Base-by-base conservation (phyloP, 108 stramenopile species). In the Nannochloropsis oceanica region DNA sequence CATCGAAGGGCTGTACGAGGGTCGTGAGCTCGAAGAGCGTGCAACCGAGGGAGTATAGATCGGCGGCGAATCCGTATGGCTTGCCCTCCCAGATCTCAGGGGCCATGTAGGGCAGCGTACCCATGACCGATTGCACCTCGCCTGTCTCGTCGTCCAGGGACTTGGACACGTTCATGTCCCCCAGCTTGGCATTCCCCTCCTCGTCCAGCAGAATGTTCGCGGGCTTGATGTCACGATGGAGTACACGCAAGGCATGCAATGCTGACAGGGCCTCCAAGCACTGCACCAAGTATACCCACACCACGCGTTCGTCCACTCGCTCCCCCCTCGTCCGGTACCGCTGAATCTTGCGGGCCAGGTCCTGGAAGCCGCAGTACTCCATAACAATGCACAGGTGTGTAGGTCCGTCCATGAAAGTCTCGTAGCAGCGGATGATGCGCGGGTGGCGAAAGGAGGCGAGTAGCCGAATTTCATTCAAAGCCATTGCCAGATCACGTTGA, bases 151-250 rank as follows among this genome's bases (percentile, higher is more conserved):
- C 59, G 59, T 73, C 59, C 25, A 26, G 25, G 80, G 14, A 81
- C 79, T 87, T 87, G 8, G 83, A 84, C n/a, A 87, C 86, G 79
- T 87, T 87, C 42, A 87, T 43, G 13, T 87, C 86, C n/a, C 86
- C 86, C 8, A 87, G 26, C 34, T 87, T 87, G 25, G 83, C n/a
- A 27, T 27, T 80, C 7, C 86, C 86, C 12, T 87, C 86, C 42
- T 82, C 81, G 25, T 34, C 86, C 8, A 87, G 79, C 43, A 87
- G 84, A 12, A 27, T 84, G 26, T 87, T 87, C 8, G 86, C 86
- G 79, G 83, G 73, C 26, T 87, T 87, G 25, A 87, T 22, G 83
- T 87, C 86, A 22, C 86, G 82, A 26, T 87, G 86, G 27, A 81
- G 44, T 7, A 87, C 82, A 25, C 42, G 42, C n/a, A 44, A 14